Evolutionary conservation across 768 basidiomycete genomes (phyloP).

Genomic region (Crassisporium funariophilum): DNA sequence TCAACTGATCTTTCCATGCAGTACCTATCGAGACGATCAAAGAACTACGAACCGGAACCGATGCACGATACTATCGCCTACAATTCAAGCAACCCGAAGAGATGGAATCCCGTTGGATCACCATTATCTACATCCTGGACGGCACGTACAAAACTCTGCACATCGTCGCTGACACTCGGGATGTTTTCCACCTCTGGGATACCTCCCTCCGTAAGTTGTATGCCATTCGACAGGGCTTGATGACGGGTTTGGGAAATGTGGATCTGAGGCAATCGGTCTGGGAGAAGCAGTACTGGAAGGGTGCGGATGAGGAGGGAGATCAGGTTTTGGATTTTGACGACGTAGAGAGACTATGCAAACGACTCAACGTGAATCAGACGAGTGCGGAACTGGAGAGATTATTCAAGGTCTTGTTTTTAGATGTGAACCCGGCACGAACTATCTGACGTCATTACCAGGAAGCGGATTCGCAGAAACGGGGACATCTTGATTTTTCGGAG

Average conservation of each 20-base stretch:
- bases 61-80: slow-evolving; percentile 70
- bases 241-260: slow-evolving; percentile 64
- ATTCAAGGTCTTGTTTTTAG: slow-evolving; percentile 51
- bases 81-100: slow-evolving; percentile 66
- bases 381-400: slow-evolving; percentile 53
- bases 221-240: slow-evolving; percentile 67
- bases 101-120: slow-evolving; percentile 77
- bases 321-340: slow-evolving; percentile 70
- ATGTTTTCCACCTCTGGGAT: slow-evolving; percentile 53
- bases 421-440: background rate
- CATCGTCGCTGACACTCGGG: slow-evolving; percentile 67
- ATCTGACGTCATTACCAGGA: slow-evolving; percentile 41
- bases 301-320: slow-evolving; percentile 62
- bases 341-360: slow-evolving; percentile 67
- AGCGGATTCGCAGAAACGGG: slow-evolving; percentile 57
- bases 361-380: slow-evolving; percentile 66
- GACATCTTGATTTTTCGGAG: slow-evolving; percentile 72
- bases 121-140: slow-evolving; percentile 79
- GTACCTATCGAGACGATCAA: slow-evolving; percentile 88
- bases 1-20: slow-evolving; percentile 26
- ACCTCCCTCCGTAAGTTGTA: slow-evolving; percentile 64
- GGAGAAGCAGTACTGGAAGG: slow-evolving; percentile 85
- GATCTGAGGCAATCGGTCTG: slow-evolving; percentile 70
- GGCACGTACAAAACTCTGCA: slow-evolving; percentile 86
- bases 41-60: slow-evolving; percentile 76